phyloP scores from a whole-genome alignment of 2,329 filamentous ascomycete genomes.

The Phyllosticta ampelicida region DNA sequence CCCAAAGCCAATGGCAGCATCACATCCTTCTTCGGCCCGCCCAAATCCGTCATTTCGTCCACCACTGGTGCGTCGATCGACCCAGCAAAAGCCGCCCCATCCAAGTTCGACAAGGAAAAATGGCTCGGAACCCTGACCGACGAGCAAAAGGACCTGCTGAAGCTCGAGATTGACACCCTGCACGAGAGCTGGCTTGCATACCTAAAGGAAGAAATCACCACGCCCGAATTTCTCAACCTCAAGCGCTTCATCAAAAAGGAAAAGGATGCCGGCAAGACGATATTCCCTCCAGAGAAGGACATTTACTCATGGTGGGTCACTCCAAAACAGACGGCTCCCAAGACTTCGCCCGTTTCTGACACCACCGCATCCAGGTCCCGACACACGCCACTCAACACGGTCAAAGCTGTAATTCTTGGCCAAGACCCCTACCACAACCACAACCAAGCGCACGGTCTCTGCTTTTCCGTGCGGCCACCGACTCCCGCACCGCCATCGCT shows the following conservation, averaged over 20 bases:
- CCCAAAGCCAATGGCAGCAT: slow-evolving; percentile 60
- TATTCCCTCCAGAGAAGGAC: slow-evolving; percentile 80
- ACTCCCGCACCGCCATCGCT: slow-evolving; percentile 82
- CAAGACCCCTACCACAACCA: slow-evolving; percentile 96
- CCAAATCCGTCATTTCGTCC: slow-evolving; percentile 39
- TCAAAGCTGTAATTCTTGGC: slow-evolving; percentile 87
- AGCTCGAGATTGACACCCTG: slow-evolving; percentile 85
- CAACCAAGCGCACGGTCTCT: slow-evolving; percentile 92
- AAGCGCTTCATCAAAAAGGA: slow-evolving; percentile 82
- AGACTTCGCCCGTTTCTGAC: neutral
- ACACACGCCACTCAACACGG: slow-evolving; percentile 75
- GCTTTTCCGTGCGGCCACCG: slow-evolving; percentile 87
- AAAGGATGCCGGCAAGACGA: slow-evolving; percentile 58
- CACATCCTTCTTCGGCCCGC: slow-evolving; percentile 74
- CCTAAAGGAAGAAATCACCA: slow-evolving; percentile 75
- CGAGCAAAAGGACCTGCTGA: slow-evolving; percentile 73
- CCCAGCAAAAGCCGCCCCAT: slow-evolving; percentile 19
- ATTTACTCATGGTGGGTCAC: slow-evolving; percentile 78
- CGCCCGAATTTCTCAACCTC: slow-evolving; percentile 70
- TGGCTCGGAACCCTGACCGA: slow-evolving; percentile 72
- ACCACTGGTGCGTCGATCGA: slow-evolving; percentile 17
- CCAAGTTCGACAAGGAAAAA: slow-evolving; percentile 75
- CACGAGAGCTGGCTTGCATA: slow-evolving; percentile 84
- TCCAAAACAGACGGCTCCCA: neutral
- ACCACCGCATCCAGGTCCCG: slow-evolving; percentile 57